These are phyloP conservation scores for Daldinia sp. DNA, from an alignment of 2,329 filamentous ascomycete species.

Conservation along the genomic window DNA sequence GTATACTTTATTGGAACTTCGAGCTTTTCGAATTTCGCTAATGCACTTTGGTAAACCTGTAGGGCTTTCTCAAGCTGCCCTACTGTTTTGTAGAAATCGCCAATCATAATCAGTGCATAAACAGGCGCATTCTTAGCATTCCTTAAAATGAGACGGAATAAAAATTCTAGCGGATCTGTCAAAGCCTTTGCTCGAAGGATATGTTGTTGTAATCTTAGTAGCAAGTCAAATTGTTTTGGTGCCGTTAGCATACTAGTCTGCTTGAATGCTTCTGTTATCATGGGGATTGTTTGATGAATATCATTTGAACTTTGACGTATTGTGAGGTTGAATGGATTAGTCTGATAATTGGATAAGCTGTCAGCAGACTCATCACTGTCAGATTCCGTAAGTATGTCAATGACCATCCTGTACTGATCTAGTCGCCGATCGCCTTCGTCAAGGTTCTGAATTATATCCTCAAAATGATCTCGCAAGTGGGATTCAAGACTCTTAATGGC, in stretches of 20 bases:
- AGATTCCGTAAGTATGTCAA: background rate
- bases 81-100: background rate
- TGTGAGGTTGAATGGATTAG: background rate
- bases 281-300: background rate
- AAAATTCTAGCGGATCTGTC: background rate
- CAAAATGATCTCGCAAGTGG: background rate
- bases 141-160: background rate
- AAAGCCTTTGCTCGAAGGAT: background rate
- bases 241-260: background rate
- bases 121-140: background rate
- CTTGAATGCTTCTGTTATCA: background rate
- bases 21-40: background rate
- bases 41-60: background rate
- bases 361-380: background rate
- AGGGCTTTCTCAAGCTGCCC: background rate
- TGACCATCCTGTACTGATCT: background rate
- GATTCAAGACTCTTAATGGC: background rate
- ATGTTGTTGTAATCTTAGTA: background rate
- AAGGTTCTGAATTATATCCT: background rate
- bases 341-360: background rate
- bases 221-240: background rate
- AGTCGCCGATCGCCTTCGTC: background rate
- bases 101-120: background rate
- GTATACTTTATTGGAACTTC: background rate
- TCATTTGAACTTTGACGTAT: background rate